Base-by-base conservation (phyloP, 768 basidiomycete genomes). In the Tricholoma hemisulphureum region DNA sequence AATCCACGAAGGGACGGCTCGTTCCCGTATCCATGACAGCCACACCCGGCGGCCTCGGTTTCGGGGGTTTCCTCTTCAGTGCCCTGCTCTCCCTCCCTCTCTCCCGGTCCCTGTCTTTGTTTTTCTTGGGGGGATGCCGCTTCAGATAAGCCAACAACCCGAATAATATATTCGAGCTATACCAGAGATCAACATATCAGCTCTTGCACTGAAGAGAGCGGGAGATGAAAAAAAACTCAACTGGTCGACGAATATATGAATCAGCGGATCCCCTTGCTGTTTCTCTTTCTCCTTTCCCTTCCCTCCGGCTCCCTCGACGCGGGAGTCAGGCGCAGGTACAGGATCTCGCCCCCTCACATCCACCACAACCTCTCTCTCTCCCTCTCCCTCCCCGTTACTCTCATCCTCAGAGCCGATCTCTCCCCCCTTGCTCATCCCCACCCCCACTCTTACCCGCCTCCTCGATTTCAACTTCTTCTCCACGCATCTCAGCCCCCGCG, bases 131-230 rank as follows among this genome's bases (percentile, higher is more conserved):
- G n/a, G 77, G 73, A 60, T 83, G 77, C 55, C 80, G 83, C 67
- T 84, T 86, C 52, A 89, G 71, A 70, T 88, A 84, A 26, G 79
- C 83, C n/a, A 93, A 69, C 55, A 93, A 80, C 31, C 92, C 92
- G 59, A 95, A 86, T 46, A 94, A 82, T 60, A 95, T 93, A 67
- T 95, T 95, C 14, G 92, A 94, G 63, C 92, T 93, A 63, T 48
- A 58, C 23, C 77, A 66, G 59, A 79, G 21, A 6, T n/a, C 0
- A 14, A 39, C 6, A 39, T 4, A 18, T 39, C 35, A 37, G 16
- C 11, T 14, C 5, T n/a, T n/a, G n/a, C n/a, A n/a, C n/a, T 16
- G 2, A 23, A 13, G 50, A 14, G 41, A 31, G 8, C 34, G 26
- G 39, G 34, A 6, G 23, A 37, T 61, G 52, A 60, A 24, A 50